Base-by-base conservation (phyloP, 441 rosid genomes). In the Mallotus japonicus region DNA sequence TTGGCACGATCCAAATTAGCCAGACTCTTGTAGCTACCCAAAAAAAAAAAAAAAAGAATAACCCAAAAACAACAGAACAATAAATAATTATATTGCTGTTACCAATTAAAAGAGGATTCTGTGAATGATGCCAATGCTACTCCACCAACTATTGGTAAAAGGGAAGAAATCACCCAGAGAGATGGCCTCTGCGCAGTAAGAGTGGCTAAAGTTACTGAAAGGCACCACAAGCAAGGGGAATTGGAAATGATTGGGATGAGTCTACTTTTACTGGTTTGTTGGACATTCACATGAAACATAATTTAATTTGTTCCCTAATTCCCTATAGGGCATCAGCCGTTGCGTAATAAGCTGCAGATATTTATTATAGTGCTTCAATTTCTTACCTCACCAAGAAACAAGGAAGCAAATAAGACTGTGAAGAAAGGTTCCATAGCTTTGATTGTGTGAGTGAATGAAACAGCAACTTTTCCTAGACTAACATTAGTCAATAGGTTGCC, bases 401-500 rank as follows among this genome's bases (percentile, higher is more conserved):
- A 79, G 59, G 92, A 86, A 62, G 98, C 90, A 69, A 95, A 83
- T 22, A 93, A 58, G 74, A 95, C 99, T 0, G 97, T 87, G 91
- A 95, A 95, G 80, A 95, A 92, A 13, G 99, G 98, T 84, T 95
- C 98, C 92, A 87, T 87, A 60, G 98, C 98, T 84, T 95, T 95
- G 84, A 93, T 87, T 0, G 99, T 95, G 81, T 93, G 98, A 79
- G 99, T 95, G 81, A 95, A 95, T 1, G 99, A 95, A 79, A 95
- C 96, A 11, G 98, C 86, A 76, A 95, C 99, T 85, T 91, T 95
- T 53, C 98, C 99, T 0, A 95, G 85, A 68, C 99, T 95, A 87
- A 93, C 79, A 80, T 95, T 95, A 3, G 98, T 89, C 67, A 95
- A 89, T 12, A 95, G 85, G 80, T 91, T 95, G 24, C 99, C 97